phyloP scores from a whole-genome alignment of 1,284 basidiomycete genomes.

The Ceratobasidium theobromae region DNA sequence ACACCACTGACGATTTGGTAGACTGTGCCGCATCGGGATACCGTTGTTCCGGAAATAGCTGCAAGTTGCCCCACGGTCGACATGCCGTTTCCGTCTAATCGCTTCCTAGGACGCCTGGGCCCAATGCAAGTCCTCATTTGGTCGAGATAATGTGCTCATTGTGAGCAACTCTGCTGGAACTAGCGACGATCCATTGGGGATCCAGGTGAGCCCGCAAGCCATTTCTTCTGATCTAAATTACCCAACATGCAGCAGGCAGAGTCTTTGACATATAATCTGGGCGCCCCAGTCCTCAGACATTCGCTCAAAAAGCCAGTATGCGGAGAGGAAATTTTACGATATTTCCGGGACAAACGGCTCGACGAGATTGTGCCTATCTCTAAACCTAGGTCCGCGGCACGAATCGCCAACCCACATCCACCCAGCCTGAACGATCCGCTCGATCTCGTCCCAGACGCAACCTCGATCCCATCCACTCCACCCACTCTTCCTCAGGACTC shows the following conservation, averaged over 20 bases:
- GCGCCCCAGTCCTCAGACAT: constrained; percentile 83
- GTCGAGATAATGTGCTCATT: constrained; percentile 77
- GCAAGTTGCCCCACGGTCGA: constrained; percentile 47
- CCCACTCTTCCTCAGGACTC: constrained; percentile 44
- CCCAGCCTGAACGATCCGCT: constrained; percentile 34
- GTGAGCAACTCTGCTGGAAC: constrained; percentile 95
- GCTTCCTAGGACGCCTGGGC: constrained; percentile 69
- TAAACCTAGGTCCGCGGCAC: too few relatives aligned
- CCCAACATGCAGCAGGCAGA: constrained; percentile 64
- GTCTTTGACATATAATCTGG: constrained; percentile 74
- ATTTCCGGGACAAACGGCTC: constrained; percentile 47
- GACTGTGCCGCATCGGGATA: constrained; percentile 76
- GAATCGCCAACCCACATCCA: background rate
- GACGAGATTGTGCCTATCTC: background rate
- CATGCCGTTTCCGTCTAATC: constrained; percentile 1
- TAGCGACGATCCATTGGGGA: constrained; percentile 69
- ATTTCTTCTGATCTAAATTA: background rate
- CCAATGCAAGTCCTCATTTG: constrained; percentile 72
- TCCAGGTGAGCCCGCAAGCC: constrained; percentile 60
- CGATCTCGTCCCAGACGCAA: constrained; percentile 33
- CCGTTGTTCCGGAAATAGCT: constrained; percentile 69
- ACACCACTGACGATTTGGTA: constrained; percentile 41
- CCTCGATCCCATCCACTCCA: constrained; percentile 1
- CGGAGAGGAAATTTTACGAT: constrained; percentile 63
- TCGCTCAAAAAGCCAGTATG: constrained; percentile 77